These are phyloP conservation scores for Coemansia sp. DNA, from an alignment of 192 early-diverging fungal genomes.

Conservation along the genomic window DNA sequence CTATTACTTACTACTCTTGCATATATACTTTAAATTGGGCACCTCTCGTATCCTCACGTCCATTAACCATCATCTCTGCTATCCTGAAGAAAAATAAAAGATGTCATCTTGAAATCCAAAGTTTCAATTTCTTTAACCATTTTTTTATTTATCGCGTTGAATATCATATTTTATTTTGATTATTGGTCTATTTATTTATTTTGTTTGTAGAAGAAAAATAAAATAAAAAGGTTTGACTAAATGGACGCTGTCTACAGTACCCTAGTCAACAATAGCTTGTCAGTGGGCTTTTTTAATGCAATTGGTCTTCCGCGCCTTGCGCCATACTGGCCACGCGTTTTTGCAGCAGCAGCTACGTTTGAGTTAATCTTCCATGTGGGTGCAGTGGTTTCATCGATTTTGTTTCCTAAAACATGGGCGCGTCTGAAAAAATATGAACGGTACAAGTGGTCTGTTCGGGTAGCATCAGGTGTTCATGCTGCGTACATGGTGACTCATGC, in stretches of 20 bases:
- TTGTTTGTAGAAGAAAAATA: not conserved
- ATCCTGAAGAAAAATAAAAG: no score
- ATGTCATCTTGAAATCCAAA: no score
- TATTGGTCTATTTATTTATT: not conserved
- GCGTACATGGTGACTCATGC: conserved; percentile 58
- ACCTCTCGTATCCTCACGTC: no score
- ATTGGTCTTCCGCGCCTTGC: conserved; percentile 57
- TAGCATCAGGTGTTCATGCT: conserved; percentile 71
- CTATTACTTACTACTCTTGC: no score
- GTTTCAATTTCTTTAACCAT: no score
- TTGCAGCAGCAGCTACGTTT: conserved; percentile 50
- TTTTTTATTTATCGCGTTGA: no score
- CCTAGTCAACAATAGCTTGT: conserved; percentile 27
- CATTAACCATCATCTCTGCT: no score
- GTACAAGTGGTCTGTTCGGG: conserved; percentile 72
- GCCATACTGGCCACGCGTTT: conserved; percentile 59
- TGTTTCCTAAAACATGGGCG: conserved; percentile 62
- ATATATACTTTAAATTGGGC: no score
- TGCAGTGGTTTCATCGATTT: conserved; percentile 47
- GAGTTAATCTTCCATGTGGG: conserved; percentile 53
- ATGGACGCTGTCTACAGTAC: conserved; percentile 26
- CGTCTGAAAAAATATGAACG: conserved; percentile 53
- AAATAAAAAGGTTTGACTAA: not conserved
- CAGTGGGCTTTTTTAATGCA: conserved; percentile 42
- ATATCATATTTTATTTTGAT: not conserved